phyloP scores from a whole-genome alignment of 2,329 filamentous ascomycete species.

The Trichoderma oligosporum region DNA sequence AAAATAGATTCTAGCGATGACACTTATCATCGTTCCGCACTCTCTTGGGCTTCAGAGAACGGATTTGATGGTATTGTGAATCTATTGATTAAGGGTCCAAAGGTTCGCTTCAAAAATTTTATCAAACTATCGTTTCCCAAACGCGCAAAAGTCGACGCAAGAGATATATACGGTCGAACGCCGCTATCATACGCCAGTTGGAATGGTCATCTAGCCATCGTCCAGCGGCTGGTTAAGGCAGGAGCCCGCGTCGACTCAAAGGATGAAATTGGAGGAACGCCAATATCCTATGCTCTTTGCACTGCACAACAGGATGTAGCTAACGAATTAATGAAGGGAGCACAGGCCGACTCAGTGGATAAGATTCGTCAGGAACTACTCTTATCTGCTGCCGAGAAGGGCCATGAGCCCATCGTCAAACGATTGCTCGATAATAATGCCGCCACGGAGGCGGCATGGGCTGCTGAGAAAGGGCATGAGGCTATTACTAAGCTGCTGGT shows the following conservation, averaged over 20 bases:
- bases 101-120: background rate
- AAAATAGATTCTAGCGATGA: background rate
- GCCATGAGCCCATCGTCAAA: background rate
- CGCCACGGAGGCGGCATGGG: background rate
- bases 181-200: background rate
- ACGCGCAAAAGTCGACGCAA: background rate
- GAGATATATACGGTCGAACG: background rate
- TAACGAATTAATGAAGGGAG: background rate
- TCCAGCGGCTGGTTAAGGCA: background rate
- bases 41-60: background rate
- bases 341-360: background rate
- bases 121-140: background rate
- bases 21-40: background rate
- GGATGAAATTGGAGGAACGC: background rate
- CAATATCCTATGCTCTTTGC: background rate
- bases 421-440: background rate
- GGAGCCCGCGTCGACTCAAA: background rate
- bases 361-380: background rate
- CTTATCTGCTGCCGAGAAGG: background rate
- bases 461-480: accelerated
- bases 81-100: background rate
- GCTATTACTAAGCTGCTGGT: background rate
- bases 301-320: background rate
- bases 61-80: background rate
- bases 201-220: background rate